Base-by-base conservation (phyloP, 2,329 filamentous ascomycete genomes). In the Epichloe uncinata region DNA sequence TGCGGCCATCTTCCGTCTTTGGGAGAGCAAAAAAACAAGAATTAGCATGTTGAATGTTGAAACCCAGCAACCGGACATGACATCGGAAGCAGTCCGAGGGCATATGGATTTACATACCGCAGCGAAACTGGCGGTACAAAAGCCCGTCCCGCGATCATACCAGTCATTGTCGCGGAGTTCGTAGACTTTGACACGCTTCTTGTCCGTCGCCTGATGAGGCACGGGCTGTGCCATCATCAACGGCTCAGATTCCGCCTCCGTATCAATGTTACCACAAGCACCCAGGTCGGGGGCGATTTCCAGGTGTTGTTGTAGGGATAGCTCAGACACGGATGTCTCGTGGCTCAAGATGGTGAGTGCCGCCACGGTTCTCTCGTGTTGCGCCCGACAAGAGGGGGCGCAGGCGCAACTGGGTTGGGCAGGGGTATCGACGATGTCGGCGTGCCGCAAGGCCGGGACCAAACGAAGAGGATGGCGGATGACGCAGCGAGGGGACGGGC, bases 111-210 rank as follows among this genome's bases (percentile, higher is more conserved):
- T 47, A 66, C 85, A 66, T 79, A 93, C 86, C 66, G 82, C 77
- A 55, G 83, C 70, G 56, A 85, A 79, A 56, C 82, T 77, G 45
- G 90, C 89, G 53, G 81, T 87, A 67, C 93, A 97, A 68, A 96
- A 96, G 55, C 93, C 93, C 45, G 93, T 98, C 56, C 93, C 93
- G 62, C 91, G 79, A 71, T 98, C 93, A 66, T 91, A 96, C 93
- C 93, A 98, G 80, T 97, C 93, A 77, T 95, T 95, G 71, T 95
- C 89, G 68, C 87, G 88, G 62, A 98, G 79, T 74, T 97, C 93
- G 69, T 98, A 98, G 66, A 98, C 93, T 76, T 98, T 98, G 69
- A 97, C 93, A 76, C 93, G 78, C 68, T 78, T 81, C 70, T 75
- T 80, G 62, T 82, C 79, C 67, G 75, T 75, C 67, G 74, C 70